These are phyloP conservation scores for Chrysoporthe austroafricana DNA, from an alignment of 2,329 filamentous ascomycete species.

Conservation along the genomic window DNA sequence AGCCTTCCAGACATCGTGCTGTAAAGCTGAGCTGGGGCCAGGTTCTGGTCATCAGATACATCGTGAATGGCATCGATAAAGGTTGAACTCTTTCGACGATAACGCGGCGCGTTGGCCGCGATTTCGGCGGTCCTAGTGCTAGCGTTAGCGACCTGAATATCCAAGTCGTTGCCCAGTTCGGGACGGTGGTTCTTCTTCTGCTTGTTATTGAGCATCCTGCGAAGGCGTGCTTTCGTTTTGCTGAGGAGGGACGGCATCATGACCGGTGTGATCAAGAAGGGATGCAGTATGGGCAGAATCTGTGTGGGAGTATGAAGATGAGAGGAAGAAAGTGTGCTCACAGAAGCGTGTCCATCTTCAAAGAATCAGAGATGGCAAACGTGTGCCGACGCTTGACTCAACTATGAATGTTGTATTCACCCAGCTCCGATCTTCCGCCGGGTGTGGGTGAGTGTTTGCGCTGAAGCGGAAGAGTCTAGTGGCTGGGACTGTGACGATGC, in stretches of 20 bases:
- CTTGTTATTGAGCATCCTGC: neutral
- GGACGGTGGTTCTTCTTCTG: constrained; percentile 5
- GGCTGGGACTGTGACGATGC: neutral
- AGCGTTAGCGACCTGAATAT: constrained; percentile 36
- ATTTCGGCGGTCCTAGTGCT: constrained; percentile 79
- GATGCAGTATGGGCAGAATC: neutral
- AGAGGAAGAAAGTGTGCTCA: constrained; percentile 29
- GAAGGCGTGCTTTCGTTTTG: neutral
- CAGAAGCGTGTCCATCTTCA: constrained; percentile 39
- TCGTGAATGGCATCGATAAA: constrained; percentile 98
- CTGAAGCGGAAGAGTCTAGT: neutral
- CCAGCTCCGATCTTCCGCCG: neutral
- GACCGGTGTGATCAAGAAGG: neutral
- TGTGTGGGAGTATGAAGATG: neutral
- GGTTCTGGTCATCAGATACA: constrained; percentile 75
- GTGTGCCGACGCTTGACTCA: neutral
- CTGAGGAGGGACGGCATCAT: neutral
- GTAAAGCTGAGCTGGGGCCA: constrained; percentile 96
- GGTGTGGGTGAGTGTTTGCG: constrained; percentile 1
- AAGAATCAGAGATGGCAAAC: neutral
- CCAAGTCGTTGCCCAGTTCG: constrained; percentile 29
- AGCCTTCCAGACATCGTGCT: constrained; percentile 96
- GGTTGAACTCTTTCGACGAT: constrained; percentile 90
- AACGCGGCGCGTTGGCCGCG: constrained; percentile 85
- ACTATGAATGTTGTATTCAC: neutral